These are phyloP conservation scores for Rhodotorula mucilaginosa DNA, from an alignment of 1,284 basidiomycete genomes.

Conservation along the genomic window DNA sequence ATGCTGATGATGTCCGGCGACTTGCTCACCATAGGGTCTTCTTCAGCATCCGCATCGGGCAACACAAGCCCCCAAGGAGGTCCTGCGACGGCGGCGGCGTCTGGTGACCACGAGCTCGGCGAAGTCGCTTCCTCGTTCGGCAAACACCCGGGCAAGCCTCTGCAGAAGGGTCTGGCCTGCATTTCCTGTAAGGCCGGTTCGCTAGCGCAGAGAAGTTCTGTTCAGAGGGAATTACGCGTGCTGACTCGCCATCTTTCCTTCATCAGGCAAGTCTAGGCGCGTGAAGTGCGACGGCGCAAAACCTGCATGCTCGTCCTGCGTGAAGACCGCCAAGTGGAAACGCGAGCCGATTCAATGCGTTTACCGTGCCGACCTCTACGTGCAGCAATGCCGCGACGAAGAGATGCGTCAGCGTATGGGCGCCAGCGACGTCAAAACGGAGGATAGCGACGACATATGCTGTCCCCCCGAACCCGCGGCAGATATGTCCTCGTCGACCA, in stretches of 20 bases:
- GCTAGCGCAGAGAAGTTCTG: neutral
- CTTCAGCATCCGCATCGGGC: too few relatives aligned
- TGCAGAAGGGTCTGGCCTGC: constrained; percentile 31
- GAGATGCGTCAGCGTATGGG: neutral
- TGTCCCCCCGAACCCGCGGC: neutral
- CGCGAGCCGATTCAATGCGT: constrained; percentile 7
- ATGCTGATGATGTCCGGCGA: too few relatives aligned
- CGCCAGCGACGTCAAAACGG: neutral
- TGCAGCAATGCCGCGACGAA: constrained; percentile 3
- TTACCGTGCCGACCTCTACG: constrained; percentile 24
- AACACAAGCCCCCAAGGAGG: too few relatives aligned
- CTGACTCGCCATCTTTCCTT: neutral
- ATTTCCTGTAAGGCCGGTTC: constrained; percentile 16
- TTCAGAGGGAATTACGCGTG: neutral
- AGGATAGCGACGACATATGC: neutral
- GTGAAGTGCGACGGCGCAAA: constrained; percentile 27
- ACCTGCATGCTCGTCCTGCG: constrained; percentile 22
- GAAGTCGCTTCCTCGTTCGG: neutral
- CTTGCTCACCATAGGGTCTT: too few relatives aligned
- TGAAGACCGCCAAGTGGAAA: constrained; percentile 1
- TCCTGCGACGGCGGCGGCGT: neutral
- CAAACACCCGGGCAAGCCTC: constrained; percentile 7
- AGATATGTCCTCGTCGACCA: neutral
- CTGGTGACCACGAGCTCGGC: neutral
- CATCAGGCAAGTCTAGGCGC: constrained; percentile 24